Evolutionary conservation across 257 asterid species (phyloP), one percentile per base, ranked within the genome.

Genomic region (Rauvolfia tetraphylla): DNA sequence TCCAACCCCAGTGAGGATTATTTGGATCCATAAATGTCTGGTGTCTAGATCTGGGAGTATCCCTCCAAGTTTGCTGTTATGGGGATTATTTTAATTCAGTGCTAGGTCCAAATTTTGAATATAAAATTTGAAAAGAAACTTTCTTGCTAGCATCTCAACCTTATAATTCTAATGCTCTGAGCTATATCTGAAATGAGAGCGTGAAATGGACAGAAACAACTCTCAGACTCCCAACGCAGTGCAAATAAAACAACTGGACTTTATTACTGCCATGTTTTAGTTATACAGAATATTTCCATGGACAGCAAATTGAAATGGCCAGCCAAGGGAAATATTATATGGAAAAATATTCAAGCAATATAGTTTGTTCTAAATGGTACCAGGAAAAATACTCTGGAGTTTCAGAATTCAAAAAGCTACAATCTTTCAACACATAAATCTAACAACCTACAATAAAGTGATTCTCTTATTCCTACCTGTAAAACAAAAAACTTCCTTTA

Each of bases 1-100:
- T 91, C 98, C 98, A 93, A 10, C 97, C 98, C 97, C 96, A 87
- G 20, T 84, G 84, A 38, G 97, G 97, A 82, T 90, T 89, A 54
- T 80, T 83, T 33, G 90, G 85, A 72, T 93, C 92, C 91, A 89
- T 84, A 78, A 88, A 88, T 61, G 98, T 85, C 44, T 86, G 92
- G 81, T 81, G 87, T 68, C 88, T 71, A 0, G 89, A 57, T 59
- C 74, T 90, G 8, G 89, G 75, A 22, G 90, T 61, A 78, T 82
- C 86, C 89, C 83, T 91, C 84, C 95, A 86, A 73, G 89, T 81
- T 81, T 84, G 88, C 90, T 89, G 92, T 68, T 44, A 44, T 10
- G 49, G 61, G 63, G 68, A 14, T 41, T 27, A 41, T 33, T 27
- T 79, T 54, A 11, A 25, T 33, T 59, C 54, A 63, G 39, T 53